phyloP scores from a whole-genome alignment of 768 basidiomycete species.

The Lactarius quietus region DNA sequence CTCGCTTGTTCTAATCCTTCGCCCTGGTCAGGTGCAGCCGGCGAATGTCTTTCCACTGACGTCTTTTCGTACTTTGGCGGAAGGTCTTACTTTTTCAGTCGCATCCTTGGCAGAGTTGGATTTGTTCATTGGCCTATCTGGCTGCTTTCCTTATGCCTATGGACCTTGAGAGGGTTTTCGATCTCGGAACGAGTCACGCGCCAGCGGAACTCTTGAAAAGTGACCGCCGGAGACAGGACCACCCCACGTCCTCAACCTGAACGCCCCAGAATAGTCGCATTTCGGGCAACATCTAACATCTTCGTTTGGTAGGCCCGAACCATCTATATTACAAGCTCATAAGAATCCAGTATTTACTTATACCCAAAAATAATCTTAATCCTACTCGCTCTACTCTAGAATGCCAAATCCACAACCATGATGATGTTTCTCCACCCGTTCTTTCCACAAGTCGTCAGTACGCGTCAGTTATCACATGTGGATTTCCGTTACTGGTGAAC shows the following conservation, averaged over 20 bases:
- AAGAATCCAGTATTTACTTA: not conserved
- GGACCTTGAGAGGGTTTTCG: not conserved
- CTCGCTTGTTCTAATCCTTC: not conserved
- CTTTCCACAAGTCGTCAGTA: not conserved
- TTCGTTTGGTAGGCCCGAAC: not conserved
- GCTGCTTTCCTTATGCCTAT: not conserved
- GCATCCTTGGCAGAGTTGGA: not conserved
- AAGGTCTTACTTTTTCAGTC: not conserved
- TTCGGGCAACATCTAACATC: not conserved
- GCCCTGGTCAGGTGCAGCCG: slow-evolving; percentile 5
- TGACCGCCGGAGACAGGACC: not conserved
- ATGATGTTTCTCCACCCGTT: not conserved
- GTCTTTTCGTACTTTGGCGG: not conserved
- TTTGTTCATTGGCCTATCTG: not conserved
- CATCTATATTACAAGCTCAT: not conserved
- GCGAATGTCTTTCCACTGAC: not conserved
- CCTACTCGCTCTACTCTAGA: not conserved
- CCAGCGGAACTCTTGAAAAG: not conserved
- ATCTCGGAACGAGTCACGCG: not conserved
- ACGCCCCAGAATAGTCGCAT: not conserved
- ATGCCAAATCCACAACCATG: not conserved
- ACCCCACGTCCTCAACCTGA: not conserved
- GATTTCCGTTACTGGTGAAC: not conserved
- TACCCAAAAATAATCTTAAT: not conserved
- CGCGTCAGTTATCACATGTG: not conserved